Evolutionary conservation across 495 filamentous ascomycete genomes (phyloP).

Genomic region (Hypoxylon lenormandii): DNA sequence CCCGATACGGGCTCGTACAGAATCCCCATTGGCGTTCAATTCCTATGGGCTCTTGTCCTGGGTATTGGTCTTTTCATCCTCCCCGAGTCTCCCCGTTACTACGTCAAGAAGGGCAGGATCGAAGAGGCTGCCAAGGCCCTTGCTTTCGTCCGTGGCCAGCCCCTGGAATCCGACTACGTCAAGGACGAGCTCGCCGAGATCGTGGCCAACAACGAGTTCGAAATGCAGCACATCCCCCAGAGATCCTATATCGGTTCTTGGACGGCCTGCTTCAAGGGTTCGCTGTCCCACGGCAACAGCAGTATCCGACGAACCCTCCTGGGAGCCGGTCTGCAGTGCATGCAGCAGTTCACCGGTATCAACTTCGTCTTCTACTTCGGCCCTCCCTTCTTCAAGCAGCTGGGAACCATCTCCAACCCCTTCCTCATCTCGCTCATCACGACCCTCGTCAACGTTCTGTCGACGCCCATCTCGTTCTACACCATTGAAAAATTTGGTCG

Average conservation of each 20-base stretch:
- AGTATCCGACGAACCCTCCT: constrained; percentile 77
- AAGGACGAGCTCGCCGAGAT: constrained; percentile 78
- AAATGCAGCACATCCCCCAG: constrained; percentile 68
- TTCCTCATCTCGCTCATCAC: constrained; percentile 85
- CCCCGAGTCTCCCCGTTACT: constrained; percentile 70
- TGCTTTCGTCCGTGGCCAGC: constrained; percentile 64
- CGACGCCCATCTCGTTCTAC: constrained; percentile 84
- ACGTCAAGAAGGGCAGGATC: constrained; percentile 66
- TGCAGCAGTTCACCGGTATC: constrained; percentile 76
- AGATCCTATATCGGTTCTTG: constrained; percentile 69
- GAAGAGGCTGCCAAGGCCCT: constrained; percentile 67
- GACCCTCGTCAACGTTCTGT: constrained; percentile 85
- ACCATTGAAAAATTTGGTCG: constrained; percentile 85
- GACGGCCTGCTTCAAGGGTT: constrained; percentile 76
- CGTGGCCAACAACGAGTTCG: constrained; percentile 75
- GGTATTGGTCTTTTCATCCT: constrained; percentile 66
- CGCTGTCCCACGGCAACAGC: constrained; percentile 66
- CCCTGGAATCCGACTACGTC: constrained; percentile 72
- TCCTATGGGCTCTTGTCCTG: constrained; percentile 74
- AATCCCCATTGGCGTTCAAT: constrained; percentile 76
- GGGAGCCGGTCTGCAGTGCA: constrained; percentile 73
- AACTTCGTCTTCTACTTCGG: constrained; percentile 96
- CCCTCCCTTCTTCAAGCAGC: constrained; percentile 80
- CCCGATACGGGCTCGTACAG: constrained; percentile 74
- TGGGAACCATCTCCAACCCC: constrained; percentile 75